These are phyloP conservation scores for Cordyceps farinosa DNA, from an alignment of 2,329 filamentous ascomycete species.

Conservation along the genomic window DNA sequence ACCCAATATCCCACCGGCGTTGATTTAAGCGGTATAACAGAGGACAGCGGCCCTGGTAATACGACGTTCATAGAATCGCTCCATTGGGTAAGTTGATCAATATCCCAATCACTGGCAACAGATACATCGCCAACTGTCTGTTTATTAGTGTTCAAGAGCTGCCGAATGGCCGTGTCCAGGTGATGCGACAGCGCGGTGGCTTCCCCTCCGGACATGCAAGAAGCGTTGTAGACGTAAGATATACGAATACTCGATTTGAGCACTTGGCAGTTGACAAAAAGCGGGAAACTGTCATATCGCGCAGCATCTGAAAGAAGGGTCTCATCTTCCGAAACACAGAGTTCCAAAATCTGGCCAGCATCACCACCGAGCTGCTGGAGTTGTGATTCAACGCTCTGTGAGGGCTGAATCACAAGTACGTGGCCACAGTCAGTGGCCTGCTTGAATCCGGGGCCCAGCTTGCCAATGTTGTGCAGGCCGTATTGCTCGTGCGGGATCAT, in stretches of 20 bases:
- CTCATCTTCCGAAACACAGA: conserved; percentile 14
- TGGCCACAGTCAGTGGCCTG: conserved; percentile 19
- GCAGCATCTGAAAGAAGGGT: background rate
- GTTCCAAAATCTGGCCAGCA: background rate
- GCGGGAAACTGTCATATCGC: background rate
- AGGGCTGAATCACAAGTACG: conserved; percentile 21
- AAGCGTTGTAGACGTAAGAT: background rate
- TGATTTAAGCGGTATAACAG: background rate
- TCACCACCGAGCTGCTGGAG: background rate
- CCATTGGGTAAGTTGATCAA: background rate
- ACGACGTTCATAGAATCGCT: background rate
- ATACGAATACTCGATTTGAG: background rate
- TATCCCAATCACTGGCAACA: background rate
- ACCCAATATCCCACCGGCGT: background rate
- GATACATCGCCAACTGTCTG: background rate
- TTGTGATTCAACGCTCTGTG: background rate
- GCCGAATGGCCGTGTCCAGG: background rate
- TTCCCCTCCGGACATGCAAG: background rate
- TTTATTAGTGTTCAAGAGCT: background rate
- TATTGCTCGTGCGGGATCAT: conserved; percentile 28
- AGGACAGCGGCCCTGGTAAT: background rate
- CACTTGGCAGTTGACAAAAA: background rate
- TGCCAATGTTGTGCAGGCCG: conserved; percentile 29
- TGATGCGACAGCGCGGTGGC: background rate
- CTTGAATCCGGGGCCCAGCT: conserved; percentile 4